Evolutionary conservation across 768 basidiomycete genomes (phyloP).

Genomic region (Astraeus odoratus): DNA sequence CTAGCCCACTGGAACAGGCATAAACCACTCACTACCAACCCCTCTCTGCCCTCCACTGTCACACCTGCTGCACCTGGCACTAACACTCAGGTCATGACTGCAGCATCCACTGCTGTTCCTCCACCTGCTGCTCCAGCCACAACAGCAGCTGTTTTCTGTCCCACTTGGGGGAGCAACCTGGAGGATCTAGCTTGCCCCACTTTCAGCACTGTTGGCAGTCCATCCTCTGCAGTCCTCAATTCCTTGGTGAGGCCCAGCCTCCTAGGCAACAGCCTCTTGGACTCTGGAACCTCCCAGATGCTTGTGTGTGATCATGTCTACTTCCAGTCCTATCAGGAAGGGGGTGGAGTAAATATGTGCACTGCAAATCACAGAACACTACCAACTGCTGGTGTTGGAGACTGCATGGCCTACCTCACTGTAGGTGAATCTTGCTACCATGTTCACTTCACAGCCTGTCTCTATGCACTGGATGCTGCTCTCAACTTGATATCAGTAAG

Average conservation of each 20-base stretch:
- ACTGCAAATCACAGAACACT: neutral
- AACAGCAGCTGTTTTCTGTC: too few species aligned
- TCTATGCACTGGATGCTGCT: neutral
- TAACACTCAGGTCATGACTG: neutral
- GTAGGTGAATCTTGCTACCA: too few species aligned
- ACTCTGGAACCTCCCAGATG: neutral
- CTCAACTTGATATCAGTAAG: slow-evolving; percentile 1
- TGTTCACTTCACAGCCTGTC: neutral
- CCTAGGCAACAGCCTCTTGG: neutral
- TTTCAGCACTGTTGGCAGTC: too few species aligned
- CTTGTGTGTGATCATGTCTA: neutral
- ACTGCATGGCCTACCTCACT: too few species aligned
- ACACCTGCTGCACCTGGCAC: neutral
- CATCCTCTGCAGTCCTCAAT: too few species aligned
- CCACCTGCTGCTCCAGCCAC: neutral
- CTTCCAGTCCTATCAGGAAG: neutral
- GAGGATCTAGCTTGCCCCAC: too few species aligned
- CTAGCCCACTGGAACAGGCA: neutral
- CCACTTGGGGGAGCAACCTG: too few species aligned
- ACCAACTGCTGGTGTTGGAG: neutral
- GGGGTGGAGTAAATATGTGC: neutral
- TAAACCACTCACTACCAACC: neutral
- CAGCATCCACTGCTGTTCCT: neutral
- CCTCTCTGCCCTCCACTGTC: too few species aligned
- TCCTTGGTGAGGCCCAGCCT: too few species aligned